These are phyloP conservation scores for Anethum foeniculum DNA, from an alignment of 140 eudicot genomes.

Conservation along the genomic window DNA sequence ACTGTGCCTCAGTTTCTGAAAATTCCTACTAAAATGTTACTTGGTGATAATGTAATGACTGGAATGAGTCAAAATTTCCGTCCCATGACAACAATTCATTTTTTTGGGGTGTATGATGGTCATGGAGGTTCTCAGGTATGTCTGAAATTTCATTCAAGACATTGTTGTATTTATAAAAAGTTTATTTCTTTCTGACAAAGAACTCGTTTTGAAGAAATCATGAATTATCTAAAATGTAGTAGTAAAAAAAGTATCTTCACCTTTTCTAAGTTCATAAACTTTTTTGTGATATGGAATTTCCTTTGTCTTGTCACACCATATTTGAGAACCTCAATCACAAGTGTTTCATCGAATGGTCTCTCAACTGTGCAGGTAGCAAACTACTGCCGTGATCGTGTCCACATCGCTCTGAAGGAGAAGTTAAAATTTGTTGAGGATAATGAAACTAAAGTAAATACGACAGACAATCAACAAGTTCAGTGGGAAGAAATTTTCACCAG, in stretches of 20 bases:
- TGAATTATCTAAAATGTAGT: background rate
- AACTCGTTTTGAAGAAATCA: background rate
- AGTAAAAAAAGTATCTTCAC: background rate
- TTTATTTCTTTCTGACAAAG: background rate
- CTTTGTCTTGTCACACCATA: background rate
- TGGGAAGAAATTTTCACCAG: slow-evolving; percentile 69
- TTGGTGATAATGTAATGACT: slow-evolving; percentile 37
- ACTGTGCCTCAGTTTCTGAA: slow-evolving; percentile 53
- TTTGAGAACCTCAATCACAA: background rate
- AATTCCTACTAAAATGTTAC: slow-evolving; percentile 69
- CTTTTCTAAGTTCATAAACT: background rate
- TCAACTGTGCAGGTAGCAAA: slow-evolving; percentile 59
- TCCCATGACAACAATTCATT: slow-evolving; percentile 56
- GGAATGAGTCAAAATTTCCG: slow-evolving; percentile 47
- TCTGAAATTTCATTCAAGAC: background rate
- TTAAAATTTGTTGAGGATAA: slow-evolving; percentile 35
- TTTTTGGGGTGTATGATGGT: slow-evolving; percentile 96
- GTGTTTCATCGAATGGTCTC: background rate
- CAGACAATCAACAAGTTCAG: slow-evolving; percentile 37
- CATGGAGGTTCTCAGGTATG: slow-evolving; percentile 95
- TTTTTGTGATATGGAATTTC: background rate
- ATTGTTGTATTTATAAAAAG: background rate
- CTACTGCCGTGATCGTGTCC: slow-evolving; percentile 74
- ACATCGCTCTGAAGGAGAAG: slow-evolving; percentile 60
- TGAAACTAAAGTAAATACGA: slow-evolving; percentile 30